Percentiles rank a stretch among this genome's conserved stretches.
Evolutionary conservation across 768 basidiomycete species (phyloP).

Genomic region (Lactarius indigo): DNA sequence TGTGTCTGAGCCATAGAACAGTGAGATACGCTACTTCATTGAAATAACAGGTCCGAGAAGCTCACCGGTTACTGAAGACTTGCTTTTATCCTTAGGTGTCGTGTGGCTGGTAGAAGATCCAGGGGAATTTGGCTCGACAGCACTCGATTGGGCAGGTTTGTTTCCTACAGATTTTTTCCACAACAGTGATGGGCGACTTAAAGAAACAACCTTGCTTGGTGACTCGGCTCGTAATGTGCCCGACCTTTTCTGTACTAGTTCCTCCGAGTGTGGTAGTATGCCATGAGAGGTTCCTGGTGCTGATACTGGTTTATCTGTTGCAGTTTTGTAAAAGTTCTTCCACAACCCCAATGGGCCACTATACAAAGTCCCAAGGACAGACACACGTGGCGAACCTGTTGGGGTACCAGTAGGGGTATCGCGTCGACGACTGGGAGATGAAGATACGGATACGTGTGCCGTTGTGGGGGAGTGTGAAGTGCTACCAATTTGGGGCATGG

Average conservation of each 20-base stretch:
- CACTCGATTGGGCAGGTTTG: not conserved
- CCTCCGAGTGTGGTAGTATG: not conserved
- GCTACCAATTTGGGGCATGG: not conserved
- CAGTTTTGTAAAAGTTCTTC: conserved; percentile 19
- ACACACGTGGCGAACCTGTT: not conserved
- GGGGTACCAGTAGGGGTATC: not conserved
- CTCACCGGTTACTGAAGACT: conserved; percentile 8
- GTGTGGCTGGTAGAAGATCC: not conserved
- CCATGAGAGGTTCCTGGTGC: not conserved
- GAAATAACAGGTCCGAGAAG: not conserved
- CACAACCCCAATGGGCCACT: conserved; percentile 17
- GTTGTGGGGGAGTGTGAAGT: not conserved
- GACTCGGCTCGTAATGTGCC: not conserved
- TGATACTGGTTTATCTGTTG: not conserved
- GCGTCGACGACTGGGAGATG: conserved; percentile 1
- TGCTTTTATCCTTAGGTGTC: not conserved
- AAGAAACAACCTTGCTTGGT: not conserved
- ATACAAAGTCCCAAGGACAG: conserved; percentile 18
- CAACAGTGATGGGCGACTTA: not conserved
- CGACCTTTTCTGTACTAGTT: not conserved
- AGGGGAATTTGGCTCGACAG: not conserved
- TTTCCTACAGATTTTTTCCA: not conserved
- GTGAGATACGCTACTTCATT: not conserved
- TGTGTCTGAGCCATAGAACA: not conserved
- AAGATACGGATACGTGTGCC: not conserved